Base-by-base conservation (phyloP, 2,329 filamentous ascomycete species). In the Monosporascus sp. region DNA sequence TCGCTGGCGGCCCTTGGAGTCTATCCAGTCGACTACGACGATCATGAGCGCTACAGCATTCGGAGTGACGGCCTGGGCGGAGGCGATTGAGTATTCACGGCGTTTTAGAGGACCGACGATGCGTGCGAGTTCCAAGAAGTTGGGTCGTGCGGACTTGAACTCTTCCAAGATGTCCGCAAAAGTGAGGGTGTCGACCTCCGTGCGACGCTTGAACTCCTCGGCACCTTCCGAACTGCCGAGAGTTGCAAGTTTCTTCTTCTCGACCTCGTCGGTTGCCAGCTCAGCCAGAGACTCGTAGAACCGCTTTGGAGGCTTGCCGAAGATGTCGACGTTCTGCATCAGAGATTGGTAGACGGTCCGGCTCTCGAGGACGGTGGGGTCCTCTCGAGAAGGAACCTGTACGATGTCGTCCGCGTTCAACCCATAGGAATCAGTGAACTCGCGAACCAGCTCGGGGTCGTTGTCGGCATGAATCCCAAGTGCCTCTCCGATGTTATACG, bases 21-120 rank as follows among this genome's bases (percentile, higher is more conserved):
- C 93, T 60, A 92, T 86, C 94, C 94, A 99, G 77, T 90, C 86
- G 65, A 99, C 94, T 4, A 94, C 95, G 56, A 99, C 94, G 66
- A 99, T 95, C 85, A 97, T 94, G 59, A 99, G 84, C 8, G 92
- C 84, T 54, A 99, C 91, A n/a, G 84, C 86, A 67, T 78, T 92
- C 20, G 94, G 92, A 1, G 90, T 92, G 41, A 97, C 93, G 64
- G 93, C 91, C 75, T 99, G 94, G 52, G 91, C 94, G 3, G 94
- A 97, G 20, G 94, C 94, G 62, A 99, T 97, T n/a, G 91, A 96
- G 81, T 99, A 99, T 74, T 99, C 94, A 65, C 94, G 85, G 56
- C 94, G 89, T 82, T 99, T 99, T 78, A 96, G 86, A 14, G 94
- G 93, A 60, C 80, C 83, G 60, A 99, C 88, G 57, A 99, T 91